Evolutionary conservation across 2,329 filamentous ascomycete species (phyloP), one percentile per base, ranked within the genome.

Genomic region (Bipolaris sorokiniana): DNA sequence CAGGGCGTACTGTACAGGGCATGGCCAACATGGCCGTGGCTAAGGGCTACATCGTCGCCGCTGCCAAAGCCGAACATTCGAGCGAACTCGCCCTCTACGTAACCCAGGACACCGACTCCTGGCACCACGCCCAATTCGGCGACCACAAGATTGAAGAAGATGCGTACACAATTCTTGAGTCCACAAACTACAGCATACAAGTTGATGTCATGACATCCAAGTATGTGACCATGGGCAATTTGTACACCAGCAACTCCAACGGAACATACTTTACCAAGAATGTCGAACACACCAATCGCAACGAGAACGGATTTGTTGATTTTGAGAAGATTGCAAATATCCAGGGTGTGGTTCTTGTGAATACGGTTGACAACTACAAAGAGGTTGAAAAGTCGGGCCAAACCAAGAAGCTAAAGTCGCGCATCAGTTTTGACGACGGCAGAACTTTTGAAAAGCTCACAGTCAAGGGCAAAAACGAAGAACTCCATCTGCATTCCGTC

Each of bases 161-260:
- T 67, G 91, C 91, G 2, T 99, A 97, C 76, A 99, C 95, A 0
- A 85, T 99, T 46, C 83, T 99, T 38, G 94, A 98, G 78, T 95
- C 93, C 70, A 98, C 95, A 40, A 94, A 97, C 73, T 97, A 99
- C 81, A 97, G 94, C 80, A 92, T 99, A 67, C 94, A 98, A 78
- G 88, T 99, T 53, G 93, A 98, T 76, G 93, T 98, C 62, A 88
- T 94, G 84, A 91, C 89, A 1, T 83, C 83, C 10, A 79, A 76
- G 54, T 84, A 84, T 11, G 84, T 83, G 36, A 86, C 89, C 0
- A 94, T 97, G 86, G 96, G 95, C 33, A 88, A 90, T 10, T 82
- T 99, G 54, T 94, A 97, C 71, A 96, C 92, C 5, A 98, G 94
- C 73, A 99, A 99, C 75, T 98, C 93, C 31, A 96, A 98, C 73